These are phyloP conservation scores for Phytophthora sojae DNA, from an alignment of 352 stramenopile genomes.

Conservation along the genomic window DNA sequence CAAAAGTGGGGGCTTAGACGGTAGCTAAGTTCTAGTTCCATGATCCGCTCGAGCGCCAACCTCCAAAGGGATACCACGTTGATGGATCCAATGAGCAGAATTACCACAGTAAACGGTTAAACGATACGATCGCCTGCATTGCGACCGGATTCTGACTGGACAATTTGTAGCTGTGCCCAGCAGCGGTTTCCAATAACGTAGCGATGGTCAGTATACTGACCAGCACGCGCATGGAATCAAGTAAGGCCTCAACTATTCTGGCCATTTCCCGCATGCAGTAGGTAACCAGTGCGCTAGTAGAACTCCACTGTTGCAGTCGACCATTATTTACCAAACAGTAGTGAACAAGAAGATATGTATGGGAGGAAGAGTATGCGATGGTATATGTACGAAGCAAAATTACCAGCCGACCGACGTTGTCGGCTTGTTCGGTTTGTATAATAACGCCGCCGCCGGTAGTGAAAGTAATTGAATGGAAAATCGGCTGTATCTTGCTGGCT, in stretches of 20 bases:
- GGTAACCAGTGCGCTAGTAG: too few relatives aligned
- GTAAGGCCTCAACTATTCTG: neutral
- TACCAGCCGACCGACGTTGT: too few relatives aligned
- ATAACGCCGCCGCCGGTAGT: neutral
- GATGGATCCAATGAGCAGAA: neutral
- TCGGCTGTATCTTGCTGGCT: neutral
- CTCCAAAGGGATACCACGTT: neutral
- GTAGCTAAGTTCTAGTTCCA: neutral
- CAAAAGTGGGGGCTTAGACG: neutral
- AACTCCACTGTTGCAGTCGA: too few relatives aligned
- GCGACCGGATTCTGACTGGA: neutral
- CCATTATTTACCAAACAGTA: too few relatives aligned
- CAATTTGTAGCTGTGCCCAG: neutral
- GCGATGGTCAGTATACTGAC: neutral
- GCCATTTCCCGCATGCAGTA: neutral
- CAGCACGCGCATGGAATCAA: neutral
- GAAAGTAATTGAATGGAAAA: neutral
- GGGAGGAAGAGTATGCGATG: too few relatives aligned
- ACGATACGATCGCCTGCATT: neutral
- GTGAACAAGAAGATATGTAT: too few relatives aligned
- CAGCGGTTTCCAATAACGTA: neutral
- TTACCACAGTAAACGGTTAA: neutral
- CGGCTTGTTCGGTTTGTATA: too few relatives aligned
- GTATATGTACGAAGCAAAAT: too few relatives aligned
- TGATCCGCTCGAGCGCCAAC: neutral